Conservation (phyloP, 2,329 filamentous ascomycete genomes). For the Sclerotinia spermophila region DNA sequence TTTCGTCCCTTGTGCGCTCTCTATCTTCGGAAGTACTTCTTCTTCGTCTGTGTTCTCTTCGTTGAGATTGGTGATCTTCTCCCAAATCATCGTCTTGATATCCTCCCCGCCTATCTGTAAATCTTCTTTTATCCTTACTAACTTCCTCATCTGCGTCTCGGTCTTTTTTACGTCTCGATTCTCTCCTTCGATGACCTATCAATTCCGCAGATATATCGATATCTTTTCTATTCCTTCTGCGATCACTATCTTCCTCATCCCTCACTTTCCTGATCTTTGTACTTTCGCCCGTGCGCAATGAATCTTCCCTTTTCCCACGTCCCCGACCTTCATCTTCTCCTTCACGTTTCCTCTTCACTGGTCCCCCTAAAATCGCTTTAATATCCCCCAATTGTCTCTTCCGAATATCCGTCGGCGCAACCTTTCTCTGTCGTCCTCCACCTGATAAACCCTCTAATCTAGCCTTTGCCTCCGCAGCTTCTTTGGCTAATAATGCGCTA, state of each 20-base stretch:
- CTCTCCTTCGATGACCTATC: slow-evolving; percentile 11
- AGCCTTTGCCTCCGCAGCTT: slow-evolving; percentile 72
- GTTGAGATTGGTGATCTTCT: slow-evolving; percentile 19
- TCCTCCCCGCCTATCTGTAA: slow-evolving; percentile 8
- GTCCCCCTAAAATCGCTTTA: slow-evolving; percentile 50
- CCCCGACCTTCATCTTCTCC: slow-evolving; percentile 19
- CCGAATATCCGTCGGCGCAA: slow-evolving; percentile 50
- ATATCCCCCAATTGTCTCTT: slow-evolving; percentile 59
- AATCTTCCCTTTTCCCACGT: neutral
- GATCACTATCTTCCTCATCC: slow-evolving; percentile 14
- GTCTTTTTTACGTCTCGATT: slow-evolving; percentile 11
- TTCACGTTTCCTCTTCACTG: slow-evolving; percentile 29
- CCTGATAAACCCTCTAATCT: slow-evolving; percentile 61
- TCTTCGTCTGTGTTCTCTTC: slow-evolving; percentile 36
- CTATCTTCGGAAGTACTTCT: slow-evolving; percentile 26
- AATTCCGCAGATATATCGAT: slow-evolving; percentile 8
- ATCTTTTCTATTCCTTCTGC: slow-evolving; percentile 6
- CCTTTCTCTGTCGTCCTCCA: slow-evolving; percentile 40
- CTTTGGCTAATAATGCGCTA: slow-evolving; percentile 76
- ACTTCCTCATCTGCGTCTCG: slow-evolving; percentile 7
- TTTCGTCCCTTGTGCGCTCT: slow-evolving; percentile 22
- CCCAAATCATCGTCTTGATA: slow-evolving; percentile 12
- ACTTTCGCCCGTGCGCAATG: neutral
- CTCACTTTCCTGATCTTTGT: slow-evolving; percentile 9
- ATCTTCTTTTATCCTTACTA: neutral